Evolutionary conservation across 257 asterid species (phyloP), one percentile per base, ranked within the genome.

Genomic region (Rubia yunnanensis): DNA sequence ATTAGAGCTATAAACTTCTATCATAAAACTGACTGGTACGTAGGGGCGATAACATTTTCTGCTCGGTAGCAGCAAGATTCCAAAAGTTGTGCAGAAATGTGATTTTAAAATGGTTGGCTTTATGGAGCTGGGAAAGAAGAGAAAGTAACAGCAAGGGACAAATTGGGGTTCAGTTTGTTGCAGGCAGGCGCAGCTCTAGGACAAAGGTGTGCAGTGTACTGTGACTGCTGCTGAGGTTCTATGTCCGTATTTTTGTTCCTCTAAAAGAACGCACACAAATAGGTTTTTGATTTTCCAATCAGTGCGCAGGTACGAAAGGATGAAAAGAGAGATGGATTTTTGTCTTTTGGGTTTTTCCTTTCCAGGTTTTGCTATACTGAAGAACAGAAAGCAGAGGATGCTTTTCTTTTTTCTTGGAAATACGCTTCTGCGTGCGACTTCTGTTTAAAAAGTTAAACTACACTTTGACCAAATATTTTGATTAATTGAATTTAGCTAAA

Each of bases 71-170:
- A 39, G 52, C 6, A 44, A 44, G 52, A 44, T 44, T 44, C 52
- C 52, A 15, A 44, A 0, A 3, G 1, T 44, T 44, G 14, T 44
- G 57, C 57, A 52, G 69, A 70, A 63, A 53, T 23, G 13, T 63
- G 74, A 54, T 50, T 66, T 63, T 48, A 53, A 62, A 63, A 54
- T 15, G 59, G 63, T n/a, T n/a, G 28, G 27, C 11, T 50, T n/a
- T 50, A 50, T 8, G 57, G 57, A n/a, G 27, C n/a, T 50, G 18
- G 57, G 7, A 15, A 50, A 20, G 20, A 18, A 9, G 27, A 7
- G 13, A 50, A 20, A 5, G 57, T 26, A 20, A 50, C 56, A 5
- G 26, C 6, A 44, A 44, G 26, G 56, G 27, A 50, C 57, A 50
- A 9, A 18, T 3, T 50, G 0, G n/a, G 5, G 17, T 24, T 24